phyloP scores from a whole-genome alignment of 805 yeast species.

The Candida nanaspora region DNA sequence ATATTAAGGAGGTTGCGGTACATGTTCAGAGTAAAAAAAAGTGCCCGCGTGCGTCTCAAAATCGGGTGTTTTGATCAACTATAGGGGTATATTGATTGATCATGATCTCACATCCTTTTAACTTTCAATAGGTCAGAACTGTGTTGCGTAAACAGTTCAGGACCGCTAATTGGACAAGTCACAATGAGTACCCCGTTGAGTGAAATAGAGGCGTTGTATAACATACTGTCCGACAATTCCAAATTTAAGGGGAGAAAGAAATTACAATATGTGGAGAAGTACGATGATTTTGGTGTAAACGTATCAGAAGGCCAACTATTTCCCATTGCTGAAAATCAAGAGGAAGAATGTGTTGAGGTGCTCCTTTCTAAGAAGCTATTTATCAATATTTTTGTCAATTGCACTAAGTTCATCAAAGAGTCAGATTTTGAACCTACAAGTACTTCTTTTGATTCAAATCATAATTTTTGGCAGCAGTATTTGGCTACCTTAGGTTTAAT shows the following conservation, averaged over 20 bases:
- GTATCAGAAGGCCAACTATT: not conserved
- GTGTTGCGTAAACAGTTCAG: too few species aligned
- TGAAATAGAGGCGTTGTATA: not conserved
- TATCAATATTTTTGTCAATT: slow-evolving; percentile 12
- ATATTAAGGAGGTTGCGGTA: too few species aligned
- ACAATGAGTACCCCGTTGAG: too few species aligned
- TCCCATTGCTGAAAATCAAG: not conserved
- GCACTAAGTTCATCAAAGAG: slow-evolving; percentile 6
- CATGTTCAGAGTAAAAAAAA: too few species aligned
- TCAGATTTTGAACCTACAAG: too few species aligned
- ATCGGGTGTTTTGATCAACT: too few species aligned
- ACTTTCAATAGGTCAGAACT: too few species aligned
- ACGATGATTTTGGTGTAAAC: not conserved
- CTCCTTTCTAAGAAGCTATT: slow-evolving; percentile 8
- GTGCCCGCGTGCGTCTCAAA: too few species aligned
- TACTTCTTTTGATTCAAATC: too few species aligned
- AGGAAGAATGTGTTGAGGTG: slow-evolving; percentile 8
- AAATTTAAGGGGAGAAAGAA: not conserved
- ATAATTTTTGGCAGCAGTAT: not conserved
- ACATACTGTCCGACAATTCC: not conserved
- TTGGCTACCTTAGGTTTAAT: slow-evolving; percentile 16
- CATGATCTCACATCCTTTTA: too few species aligned
- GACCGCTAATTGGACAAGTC: too few species aligned
- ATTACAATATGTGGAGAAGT: not conserved
- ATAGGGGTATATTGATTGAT: too few species aligned